Evolutionary conservation across 352 stramenopile species (phyloP).

Genomic region (Phytophthora tentaculata): DNA sequence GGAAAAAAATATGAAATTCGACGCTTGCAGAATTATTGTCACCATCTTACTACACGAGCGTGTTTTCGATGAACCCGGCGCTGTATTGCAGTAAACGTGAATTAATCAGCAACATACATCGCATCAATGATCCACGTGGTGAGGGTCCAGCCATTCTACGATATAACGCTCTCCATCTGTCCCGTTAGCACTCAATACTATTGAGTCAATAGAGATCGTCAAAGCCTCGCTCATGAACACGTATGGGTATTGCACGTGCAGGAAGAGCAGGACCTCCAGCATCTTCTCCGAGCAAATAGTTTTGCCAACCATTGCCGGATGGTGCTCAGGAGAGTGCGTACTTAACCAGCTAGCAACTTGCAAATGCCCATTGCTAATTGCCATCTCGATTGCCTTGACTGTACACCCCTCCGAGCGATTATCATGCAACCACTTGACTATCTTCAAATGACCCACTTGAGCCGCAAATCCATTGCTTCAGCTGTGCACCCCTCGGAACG

Average conservation of each 20-base stretch:
- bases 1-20: too few species aligned
- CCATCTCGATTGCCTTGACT: not conserved
- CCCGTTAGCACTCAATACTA: not conserved
- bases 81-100: too few species aligned
- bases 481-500: not conserved
- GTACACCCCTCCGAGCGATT: not conserved
- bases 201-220: not conserved
- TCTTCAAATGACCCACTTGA: not conserved
- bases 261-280: not conserved
- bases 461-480: not conserved
- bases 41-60: too few species aligned
- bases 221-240: slow-evolving; percentile 1
- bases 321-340: not conserved
- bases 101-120: too few species aligned
- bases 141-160: not conserved
- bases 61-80: too few species aligned
- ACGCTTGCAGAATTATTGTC: too few species aligned
- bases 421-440: not conserved
- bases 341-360: not conserved
- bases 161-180: not conserved
- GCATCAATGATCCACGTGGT: not conserved
- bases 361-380: not conserved
- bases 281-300: not conserved
- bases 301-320: not conserved
- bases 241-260: not conserved